Percentiles rank a stretch among this genome's conserved stretches.
phyloP scores from a whole-genome alignment of 768 basidiomycete species.

The Hypholoma fasciculare region DNA sequence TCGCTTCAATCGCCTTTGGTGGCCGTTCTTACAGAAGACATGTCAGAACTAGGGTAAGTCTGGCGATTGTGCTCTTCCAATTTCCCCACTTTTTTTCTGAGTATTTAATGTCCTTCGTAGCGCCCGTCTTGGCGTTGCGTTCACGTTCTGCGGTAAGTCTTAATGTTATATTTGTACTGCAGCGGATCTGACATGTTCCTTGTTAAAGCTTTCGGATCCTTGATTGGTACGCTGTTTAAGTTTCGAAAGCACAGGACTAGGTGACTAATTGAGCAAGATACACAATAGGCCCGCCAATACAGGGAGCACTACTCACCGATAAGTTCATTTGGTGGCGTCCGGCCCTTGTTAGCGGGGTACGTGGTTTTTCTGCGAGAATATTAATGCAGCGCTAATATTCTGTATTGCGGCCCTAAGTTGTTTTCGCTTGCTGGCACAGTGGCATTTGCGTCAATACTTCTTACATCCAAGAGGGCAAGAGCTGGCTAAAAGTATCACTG shows the following conservation, averaged over 20 bases:
- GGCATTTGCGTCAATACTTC: background rate
- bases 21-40: slow-evolving; percentile 1
- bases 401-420: background rate
- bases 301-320: slow-evolving; percentile 1
- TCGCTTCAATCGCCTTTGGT: slow-evolving; percentile 4
- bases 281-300: slow-evolving; percentile 1
- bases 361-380: background rate
- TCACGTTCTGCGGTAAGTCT: background rate
- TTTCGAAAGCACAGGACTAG: background rate
- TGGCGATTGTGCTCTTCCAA: background rate
- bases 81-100: background rate
- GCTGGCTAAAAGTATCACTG: too few species aligned
- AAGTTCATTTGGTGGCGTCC: slow-evolving; percentile 3
- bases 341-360: background rate
- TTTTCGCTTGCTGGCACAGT: background rate
- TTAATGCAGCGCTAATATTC: background rate
- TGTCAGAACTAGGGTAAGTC: slow-evolving; percentile 1
- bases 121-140: slow-evolving; percentile 2
- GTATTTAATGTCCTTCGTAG: background rate
- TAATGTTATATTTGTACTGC: background rate
- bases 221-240: background rate
- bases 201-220: background rate
- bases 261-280: background rate
- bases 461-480: too few species aligned
- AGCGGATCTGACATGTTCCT: background rate